Base-by-base conservation (phyloP, 768 basidiomycete genomes). In the Ramaria rubella region DNA sequence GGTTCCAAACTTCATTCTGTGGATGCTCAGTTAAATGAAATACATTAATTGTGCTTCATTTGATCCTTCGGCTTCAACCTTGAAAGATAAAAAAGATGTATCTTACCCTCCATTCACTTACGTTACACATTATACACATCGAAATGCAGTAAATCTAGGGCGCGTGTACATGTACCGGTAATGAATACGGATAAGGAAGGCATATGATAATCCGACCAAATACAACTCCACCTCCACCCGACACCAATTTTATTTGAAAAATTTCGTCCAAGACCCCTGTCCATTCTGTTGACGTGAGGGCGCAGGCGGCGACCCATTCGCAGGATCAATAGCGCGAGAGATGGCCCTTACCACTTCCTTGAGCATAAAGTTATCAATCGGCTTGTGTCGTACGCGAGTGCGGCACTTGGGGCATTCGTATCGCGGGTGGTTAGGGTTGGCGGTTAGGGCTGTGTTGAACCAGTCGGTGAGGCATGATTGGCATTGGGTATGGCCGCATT, bases 401-500 rank as follows among this genome's bases (percentile, higher is more conserved):
- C 87, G 75, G 62, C 87, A 90, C 4, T 78, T 80, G 3, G 87
- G 87, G 55, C 87, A 90, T 1, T 81, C 81, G 61, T 84, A 87
- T 29, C 75, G 65, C 0, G 83, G 85, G 33, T 73, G 68, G 5
- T 70, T 71, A 24, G 58, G 67, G 5, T 62, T 60, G 59, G 78
- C 76, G 0, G 69, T 71, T 49, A 80, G 76, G 0, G 69, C 75
- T 2, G 78, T 77, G 50, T 59, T 68, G 59, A 80, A 78, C 76
- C 76, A 77, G 61, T 82, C 79, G 45, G 74, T 72, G 7, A 89
- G 72, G 61, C 86, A 89, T 5, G 65, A 65, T 59, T 78, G 70
- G 64, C 86, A 90, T 64, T 83, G 87, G 0, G 80, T 78, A 67
- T 90, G 87, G 2, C 87, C 87, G 54, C 87, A 90, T 38, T 75